Conservation (phyloP, 257 asterid species). For the Nicotiana sylvestris region DNA sequence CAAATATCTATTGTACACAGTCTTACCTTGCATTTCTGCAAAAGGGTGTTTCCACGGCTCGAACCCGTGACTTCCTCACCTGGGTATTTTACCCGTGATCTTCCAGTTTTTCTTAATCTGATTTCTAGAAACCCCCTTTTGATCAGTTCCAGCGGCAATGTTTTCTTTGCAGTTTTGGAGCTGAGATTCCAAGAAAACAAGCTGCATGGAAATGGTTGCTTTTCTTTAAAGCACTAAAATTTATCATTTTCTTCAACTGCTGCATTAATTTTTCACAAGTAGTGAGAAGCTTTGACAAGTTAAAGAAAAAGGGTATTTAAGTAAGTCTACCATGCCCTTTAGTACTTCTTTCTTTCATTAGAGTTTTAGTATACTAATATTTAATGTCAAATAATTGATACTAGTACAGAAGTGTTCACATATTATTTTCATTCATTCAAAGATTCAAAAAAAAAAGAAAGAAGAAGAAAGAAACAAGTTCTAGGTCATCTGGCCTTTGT, state of each 20-base stretch:
- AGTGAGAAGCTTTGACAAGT: background rate
- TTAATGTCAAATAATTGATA: constrained; percentile 3
- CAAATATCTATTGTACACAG: too few relatives aligned
- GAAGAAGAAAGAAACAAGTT: background rate
- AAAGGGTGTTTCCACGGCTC: too few relatives aligned
- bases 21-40: too few relatives aligned
- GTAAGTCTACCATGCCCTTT: constrained; percentile 8
- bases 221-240: background rate
- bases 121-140: too few relatives aligned
- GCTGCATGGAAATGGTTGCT: background rate
- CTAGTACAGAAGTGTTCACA: background rate
- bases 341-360: background rate
- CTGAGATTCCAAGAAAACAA: background rate
- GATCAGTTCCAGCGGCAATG: too few relatives aligned
- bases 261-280: background rate
- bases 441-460: background rate
- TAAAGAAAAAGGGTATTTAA: constrained; percentile 15
- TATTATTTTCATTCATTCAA: background rate
- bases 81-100: too few relatives aligned
- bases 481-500: too few relatives aligned
- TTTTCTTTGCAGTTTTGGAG: too few relatives aligned
- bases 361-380: background rate
- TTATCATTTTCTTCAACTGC: background rate
- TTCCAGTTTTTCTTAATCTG: too few relatives aligned
- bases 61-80: too few relatives aligned